Base-by-base conservation (phyloP, 805 yeast species). In the Candida coleopterorum region DNA sequence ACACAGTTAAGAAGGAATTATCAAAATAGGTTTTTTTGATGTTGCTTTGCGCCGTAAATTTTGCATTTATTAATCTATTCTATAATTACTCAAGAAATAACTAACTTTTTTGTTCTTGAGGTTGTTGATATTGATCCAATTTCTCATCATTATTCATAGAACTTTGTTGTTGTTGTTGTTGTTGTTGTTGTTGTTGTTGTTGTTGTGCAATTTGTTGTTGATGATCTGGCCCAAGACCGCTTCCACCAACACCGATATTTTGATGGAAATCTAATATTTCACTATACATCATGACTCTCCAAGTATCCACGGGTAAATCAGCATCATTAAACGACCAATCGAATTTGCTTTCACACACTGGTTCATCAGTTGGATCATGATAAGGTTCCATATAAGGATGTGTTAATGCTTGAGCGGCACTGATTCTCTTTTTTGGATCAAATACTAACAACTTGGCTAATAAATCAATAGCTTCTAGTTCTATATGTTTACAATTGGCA, bases 251-350 rank as follows among this genome's bases (percentile, higher is more conserved):
- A 18, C 70, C 83, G 29, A 81, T 89, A 41, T 85, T 85, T 59
- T 88, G 95, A 62, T 90, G 97, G 75, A 88, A 90, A 58, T 90
- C 97, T 48, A 93, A 70, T 44, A 90, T 93, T 64, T 90, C 98
- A 36, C 95, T 83, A 64, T 93, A 93, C 96, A 93, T 90, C 97
- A 93, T 90, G 14, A 88, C 95, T 66, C 95, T 80, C 98, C 98
- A 90, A 10, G 96, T 87, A 54, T 93, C 97, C 12, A 93, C 93
- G 3, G 97, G 97, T 50, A 90, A 72, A 61, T 90, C 98, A 0
- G 96, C 97, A 50, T 94, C 97, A 59, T 93, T 90, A 62, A 90
- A 90, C 52, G 93, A 81, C 99, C 99, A 93, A 62, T 93, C 98
- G 53, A 93, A 93, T 57, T 83, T 84, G 47, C 83, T 85, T 33